phyloP scores from a whole-genome alignment of 345 rosid genomes.

The Garcia nutans region DNA sequence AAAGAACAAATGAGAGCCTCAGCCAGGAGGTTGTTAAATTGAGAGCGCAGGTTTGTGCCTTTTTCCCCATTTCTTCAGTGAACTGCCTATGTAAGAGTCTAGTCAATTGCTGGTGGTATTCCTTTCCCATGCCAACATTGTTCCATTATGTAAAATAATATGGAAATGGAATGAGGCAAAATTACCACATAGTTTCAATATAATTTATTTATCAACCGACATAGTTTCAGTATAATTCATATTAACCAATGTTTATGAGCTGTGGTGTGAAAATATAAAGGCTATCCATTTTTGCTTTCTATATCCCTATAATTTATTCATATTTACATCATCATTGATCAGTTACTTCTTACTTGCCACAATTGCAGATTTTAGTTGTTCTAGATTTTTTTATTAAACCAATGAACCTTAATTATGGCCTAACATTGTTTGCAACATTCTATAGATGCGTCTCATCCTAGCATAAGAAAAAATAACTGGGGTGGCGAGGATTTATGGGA shows the following conservation, averaged over 20 bases:
- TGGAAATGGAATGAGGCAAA: background rate
- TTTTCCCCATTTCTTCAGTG: slow-evolving; percentile 1
- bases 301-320: background rate
- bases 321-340: background rate
- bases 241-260: background rate
- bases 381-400: background rate
- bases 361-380: background rate
- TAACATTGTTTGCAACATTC: background rate
- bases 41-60: slow-evolving; percentile 68
- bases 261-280: background rate
- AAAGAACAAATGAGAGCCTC: slow-evolving; percentile 68
- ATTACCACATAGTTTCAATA: no score
- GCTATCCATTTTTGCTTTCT: background rate
- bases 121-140: slow-evolving; percentile 4
- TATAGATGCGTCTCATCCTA: background rate
- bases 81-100: background rate
- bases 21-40: slow-evolving; percentile 86
- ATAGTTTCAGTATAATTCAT: background rate
- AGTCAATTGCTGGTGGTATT: background rate
- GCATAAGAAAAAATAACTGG: background rate
- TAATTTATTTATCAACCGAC: background rate
- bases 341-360: background rate
- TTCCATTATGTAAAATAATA: background rate
- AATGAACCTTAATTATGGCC: background rate
- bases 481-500: background rate